Base-by-base conservation (phyloP, 78 protist genomes). In the Dictyostelium brefeldianum region DNA sequence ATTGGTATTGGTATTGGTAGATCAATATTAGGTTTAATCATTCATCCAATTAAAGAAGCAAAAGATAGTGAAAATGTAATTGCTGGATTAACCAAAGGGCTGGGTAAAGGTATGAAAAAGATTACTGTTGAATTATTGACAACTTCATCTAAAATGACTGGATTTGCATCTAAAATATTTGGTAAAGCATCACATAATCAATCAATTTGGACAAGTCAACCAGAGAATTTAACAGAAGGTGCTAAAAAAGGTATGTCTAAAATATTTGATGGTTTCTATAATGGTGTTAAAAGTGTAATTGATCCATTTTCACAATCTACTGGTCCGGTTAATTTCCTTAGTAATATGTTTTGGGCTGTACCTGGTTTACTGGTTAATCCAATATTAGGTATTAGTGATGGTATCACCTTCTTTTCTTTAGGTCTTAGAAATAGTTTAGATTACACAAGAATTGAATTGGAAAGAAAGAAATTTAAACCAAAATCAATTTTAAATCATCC, bases 391-490 rank as follows among this genome's bases (percentile, higher is more conserved):
- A 14, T 85, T 11, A 70, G 69, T 5, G 81, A 62, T 46, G 82
- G 84, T 3, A 29, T 74, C 27, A 77, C 92, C 4, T 20, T 57
- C 50, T 85, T 85, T 43, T 85, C 92, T 4, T 25, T 47, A 1
- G 74, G 92, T 50, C 36, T 85, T 2, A 18, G 92, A 59, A 85
- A 85, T 62, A 75, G 83, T 27, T 48, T 85, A 48, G 92, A 85
- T 48, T 85, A 64, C 14, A 75, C 92, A 22, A 74, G 51, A 64
- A 85, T 85, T 17, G 64, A 57, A 82, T n/a, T 22, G 25, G 85
- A 80, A 29, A 56, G 65, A 59, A 59, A 27, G 46, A 82, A 69
- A 51, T 82, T 41, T 31, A 82, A 78, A 53, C 73, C 43, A 64
- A 64, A 64, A 64, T 27, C 73, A 25, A 17, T 31, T 11, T 25